A percentile compares a stretch with the other conserved stretches of the same genome.
These are phyloP conservation scores for Aristolochia contorta DNA, from an alignment of 164 flowering plant genomes.

Conservation along the genomic window DNA sequence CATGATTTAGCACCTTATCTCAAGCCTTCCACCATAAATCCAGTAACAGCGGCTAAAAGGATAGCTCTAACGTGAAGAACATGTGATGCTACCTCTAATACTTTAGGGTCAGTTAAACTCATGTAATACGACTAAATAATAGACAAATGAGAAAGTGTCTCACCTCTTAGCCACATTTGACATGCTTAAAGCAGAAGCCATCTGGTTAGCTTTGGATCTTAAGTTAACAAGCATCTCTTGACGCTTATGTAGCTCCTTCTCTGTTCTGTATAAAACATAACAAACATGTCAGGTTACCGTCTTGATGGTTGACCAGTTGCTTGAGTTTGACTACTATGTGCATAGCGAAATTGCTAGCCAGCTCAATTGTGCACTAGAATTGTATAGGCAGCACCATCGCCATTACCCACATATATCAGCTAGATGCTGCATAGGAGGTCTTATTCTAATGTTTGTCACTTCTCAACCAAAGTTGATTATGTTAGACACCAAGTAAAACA, in stretches of 20 bases:
- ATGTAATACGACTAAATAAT: neutral
- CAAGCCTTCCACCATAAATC: neutral
- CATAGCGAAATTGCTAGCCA: no score
- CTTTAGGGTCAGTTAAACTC: neutral
- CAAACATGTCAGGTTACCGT: neutral
- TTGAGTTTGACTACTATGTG: no score
- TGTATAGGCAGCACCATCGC: no score
- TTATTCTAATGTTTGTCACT: no score
- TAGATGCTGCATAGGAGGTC: no score
- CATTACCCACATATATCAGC: no score
- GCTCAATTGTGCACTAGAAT: no score
- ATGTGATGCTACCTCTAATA: neutral
- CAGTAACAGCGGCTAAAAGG: neutral
- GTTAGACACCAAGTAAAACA: no score
- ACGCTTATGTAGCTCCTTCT: conserved; percentile 84
- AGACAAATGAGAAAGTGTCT: neutral
- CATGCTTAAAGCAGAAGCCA: conserved; percentile 75
- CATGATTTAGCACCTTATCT: neutral
- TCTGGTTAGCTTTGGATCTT: conserved; percentile 69
- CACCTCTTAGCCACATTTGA: conserved; percentile 56
- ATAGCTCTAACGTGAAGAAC: neutral
- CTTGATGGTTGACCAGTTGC: no score
- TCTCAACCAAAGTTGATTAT: no score
- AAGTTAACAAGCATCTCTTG: conserved; percentile 68
- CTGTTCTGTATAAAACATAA: conserved; percentile 37